These are phyloP conservation scores for Cytidiella melzeri DNA, from an alignment of 768 basidiomycete species.

Conservation along the genomic window DNA sequence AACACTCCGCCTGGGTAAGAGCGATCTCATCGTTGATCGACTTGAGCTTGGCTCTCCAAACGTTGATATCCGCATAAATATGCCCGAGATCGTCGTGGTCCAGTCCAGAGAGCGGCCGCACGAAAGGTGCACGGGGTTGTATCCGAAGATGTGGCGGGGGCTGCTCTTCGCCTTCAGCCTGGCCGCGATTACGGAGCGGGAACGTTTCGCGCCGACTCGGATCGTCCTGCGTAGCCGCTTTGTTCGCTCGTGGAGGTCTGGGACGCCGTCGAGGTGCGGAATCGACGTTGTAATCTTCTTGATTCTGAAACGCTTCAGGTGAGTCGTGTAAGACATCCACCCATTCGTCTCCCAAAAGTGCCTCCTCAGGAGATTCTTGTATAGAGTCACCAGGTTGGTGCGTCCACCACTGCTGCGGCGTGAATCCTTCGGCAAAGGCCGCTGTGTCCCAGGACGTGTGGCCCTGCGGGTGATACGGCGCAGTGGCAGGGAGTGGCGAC, in stretches of 20 bases:
- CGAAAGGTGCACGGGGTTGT: constrained; percentile 64
- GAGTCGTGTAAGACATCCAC: constrained; percentile 48
- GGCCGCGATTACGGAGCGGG: constrained; percentile 41
- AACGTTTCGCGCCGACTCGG: constrained; percentile 64
- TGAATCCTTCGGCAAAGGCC: constrained; percentile 18
- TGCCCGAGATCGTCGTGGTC: constrained; percentile 58
- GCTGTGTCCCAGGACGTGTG: constrained; percentile 25
- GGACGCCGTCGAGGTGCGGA: constrained; percentile 15
- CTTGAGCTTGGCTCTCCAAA: constrained; percentile 66
- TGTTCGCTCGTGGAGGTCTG: constrained; percentile 16
- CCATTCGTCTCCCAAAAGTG: constrained; percentile 42
- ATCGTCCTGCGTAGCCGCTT: constrained; percentile 20
- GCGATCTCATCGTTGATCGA: constrained; percentile 67
- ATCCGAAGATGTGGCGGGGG: constrained; percentile 58
- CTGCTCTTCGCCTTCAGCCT: constrained; percentile 39
- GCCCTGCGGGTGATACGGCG: constrained; percentile 46
- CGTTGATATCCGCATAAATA: constrained; percentile 64
- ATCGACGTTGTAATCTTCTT: constrained; percentile 22
- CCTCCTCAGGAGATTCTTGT: constrained; percentile 15
- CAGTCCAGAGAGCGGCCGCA: constrained; percentile 67
- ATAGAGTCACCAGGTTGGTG: constrained; percentile 20
- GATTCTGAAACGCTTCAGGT: constrained; percentile 30
- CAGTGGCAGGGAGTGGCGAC: constrained; percentile 45
- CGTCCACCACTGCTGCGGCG: constrained; percentile 26
- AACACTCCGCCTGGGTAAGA: constrained; percentile 59